These are phyloP conservation scores for Emydomyces testavorans DNA, from an alignment of 2,329 filamentous ascomycete genomes.

Conservation along the genomic window DNA sequence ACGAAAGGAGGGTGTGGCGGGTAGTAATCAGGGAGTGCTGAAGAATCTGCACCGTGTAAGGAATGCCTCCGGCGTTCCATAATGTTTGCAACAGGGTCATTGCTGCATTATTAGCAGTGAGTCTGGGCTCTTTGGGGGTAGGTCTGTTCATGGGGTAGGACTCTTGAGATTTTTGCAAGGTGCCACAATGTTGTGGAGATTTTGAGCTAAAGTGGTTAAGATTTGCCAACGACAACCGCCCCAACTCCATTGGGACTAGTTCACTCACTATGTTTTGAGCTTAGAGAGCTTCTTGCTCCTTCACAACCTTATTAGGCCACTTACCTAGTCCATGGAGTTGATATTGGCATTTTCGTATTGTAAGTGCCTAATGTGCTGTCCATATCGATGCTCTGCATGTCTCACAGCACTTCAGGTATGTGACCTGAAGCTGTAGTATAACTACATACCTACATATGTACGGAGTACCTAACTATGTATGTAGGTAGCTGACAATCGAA, in stretches of 20 bases:
- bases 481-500: no score
- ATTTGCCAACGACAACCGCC: neutral
- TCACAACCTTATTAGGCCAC: no score
- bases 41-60: slow-evolving; percentile 8
- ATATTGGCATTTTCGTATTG: no score
- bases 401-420: no score
- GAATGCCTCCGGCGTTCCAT: slow-evolving; percentile 12
- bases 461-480: no score
- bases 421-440: no score
- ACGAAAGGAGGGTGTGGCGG: slow-evolving; percentile 8
- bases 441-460: no score
- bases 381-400: no score
- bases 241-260: slow-evolving; percentile 7
- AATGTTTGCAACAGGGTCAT: slow-evolving; percentile 11
- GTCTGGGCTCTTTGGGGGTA: slow-evolving; percentile 10
- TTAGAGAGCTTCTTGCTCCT: neutral
- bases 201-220: no score
- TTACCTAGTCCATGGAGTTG: no score
- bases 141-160: slow-evolving; percentile 4
- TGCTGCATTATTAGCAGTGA: slow-evolving; percentile 8
- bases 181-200: slow-evolving; percentile 10
- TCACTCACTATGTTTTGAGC: neutral
- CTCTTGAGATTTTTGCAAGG: slow-evolving; percentile 3
- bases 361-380: no score
- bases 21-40: slow-evolving; percentile 4